A percentile compares a stretch with the other conserved stretches of the same genome.
Conservation (phyloP, 2,329 filamentous ascomycete species). For the Bipolaris zeicola region DNA sequence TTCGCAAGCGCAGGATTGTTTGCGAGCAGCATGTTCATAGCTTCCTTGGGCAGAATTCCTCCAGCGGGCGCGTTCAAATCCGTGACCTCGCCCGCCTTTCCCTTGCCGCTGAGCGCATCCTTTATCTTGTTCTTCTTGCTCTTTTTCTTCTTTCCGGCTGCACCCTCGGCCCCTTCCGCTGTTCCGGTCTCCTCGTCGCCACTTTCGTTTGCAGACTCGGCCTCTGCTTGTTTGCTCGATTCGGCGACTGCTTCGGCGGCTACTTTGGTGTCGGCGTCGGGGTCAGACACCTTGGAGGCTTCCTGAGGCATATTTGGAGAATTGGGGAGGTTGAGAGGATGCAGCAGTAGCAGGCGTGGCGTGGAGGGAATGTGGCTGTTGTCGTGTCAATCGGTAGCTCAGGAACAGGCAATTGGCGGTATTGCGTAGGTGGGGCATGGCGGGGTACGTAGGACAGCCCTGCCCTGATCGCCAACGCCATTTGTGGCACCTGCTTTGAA, state of each 20-base stretch:
- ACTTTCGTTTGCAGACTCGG: constrained; percentile 42
- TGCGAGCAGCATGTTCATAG: constrained; percentile 45
- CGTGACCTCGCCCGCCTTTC: constrained; percentile 35
- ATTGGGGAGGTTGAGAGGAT: neutral
- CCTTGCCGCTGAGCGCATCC: constrained; percentile 47
- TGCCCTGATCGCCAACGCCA: constrained; percentile 4
- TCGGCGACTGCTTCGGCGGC: constrained; percentile 50
- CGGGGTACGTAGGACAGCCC: constrained; percentile 3
- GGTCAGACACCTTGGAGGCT: constrained; percentile 67
- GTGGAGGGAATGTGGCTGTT: constrained; percentile 26
- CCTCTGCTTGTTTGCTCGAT: constrained; percentile 35
- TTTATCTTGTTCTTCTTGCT: constrained; percentile 68
- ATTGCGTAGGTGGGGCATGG: constrained; percentile 17
- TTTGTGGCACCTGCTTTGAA: neutral
- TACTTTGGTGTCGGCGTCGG: constrained; percentile 56
- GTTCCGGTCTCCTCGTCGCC: constrained; percentile 41
- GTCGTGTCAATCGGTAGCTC: constrained; percentile 8
- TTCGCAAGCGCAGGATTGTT: constrained; percentile 48
- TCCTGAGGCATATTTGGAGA: constrained; percentile 48
- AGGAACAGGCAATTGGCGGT: constrained; percentile 17
- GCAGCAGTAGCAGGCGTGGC: constrained; percentile 25
- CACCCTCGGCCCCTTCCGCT: constrained; percentile 44
- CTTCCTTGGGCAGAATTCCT: constrained; percentile 45
- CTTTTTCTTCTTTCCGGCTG: constrained; percentile 67
- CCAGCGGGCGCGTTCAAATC: constrained; percentile 36